Base-by-base conservation (phyloP, 139 green algal genomes). In the Marvania coccoides region DNA sequence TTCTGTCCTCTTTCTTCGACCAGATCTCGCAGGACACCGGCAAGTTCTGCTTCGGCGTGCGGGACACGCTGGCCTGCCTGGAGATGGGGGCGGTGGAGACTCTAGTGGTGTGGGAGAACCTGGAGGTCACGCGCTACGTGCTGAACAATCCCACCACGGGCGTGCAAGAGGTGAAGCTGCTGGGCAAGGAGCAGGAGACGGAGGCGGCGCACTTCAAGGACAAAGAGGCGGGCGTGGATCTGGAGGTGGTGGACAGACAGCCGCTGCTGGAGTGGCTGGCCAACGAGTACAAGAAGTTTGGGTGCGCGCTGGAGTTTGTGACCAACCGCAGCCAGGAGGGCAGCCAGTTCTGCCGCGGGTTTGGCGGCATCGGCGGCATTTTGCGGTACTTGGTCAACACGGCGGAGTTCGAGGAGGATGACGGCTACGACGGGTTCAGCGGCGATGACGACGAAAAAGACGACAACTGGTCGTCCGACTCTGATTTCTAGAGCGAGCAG, bases 61-160 rank as follows among this genome's bases (percentile, higher is more conserved):
- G 90, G 42, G 94, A 99, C 81, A 99, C 94, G 29, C 81, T 99
- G 66, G 74, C 78, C 26, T 97, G 90, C 69, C 73, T 99, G 69
- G 94, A 99, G 61, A 98, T 99, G 94, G 94, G 94, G n/a, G 94
- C 94, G 8, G 91, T 99, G 61, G 94, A 99, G 81, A 98, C 86
- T 9, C 86, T 99, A 2, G 90, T 99, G 9, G 91, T 99, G 69
- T 99, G 90, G 92, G 94, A 99, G 79, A 84, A 91, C 61, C 77
- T 99, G 12, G 81, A 88, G 19, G 57, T 87, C 15, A 71, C 80
- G 34, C 81, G 92, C 23, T 92, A 91, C 64, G 83, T 84, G 33
- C 78, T 97, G 24, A 71, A 84, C 28, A 93, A 95, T 81, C 67
- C 81, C 0, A 36, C 36, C 15, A 65, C 63, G n/a, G 62, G 72